These are phyloP conservation scores for Dipsacomyces acuminosporus DNA, from an alignment of 371 early-diverging fungal species.

Conservation along the genomic window DNA sequence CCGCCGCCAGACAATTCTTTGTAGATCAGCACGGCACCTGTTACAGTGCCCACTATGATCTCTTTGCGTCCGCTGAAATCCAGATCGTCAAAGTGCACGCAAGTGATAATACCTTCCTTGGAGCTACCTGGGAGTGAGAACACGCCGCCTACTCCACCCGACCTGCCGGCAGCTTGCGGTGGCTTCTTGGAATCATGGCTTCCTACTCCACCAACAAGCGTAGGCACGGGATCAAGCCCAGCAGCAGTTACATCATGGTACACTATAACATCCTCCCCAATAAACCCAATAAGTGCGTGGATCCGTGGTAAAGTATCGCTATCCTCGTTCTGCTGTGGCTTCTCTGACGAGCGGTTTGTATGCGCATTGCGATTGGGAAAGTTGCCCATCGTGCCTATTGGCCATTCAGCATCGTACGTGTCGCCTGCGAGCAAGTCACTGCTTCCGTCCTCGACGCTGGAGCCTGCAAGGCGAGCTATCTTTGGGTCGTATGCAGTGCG, in stretches of 20 bases:
- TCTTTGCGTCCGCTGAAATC: slow-evolving; percentile 70
- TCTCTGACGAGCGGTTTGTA: no score
- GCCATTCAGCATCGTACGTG: slow-evolving; percentile 29
- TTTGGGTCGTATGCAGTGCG: slow-evolving; percentile 33
- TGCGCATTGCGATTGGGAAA: slow-evolving; percentile 2
- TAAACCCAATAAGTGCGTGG: slow-evolving; percentile 38
- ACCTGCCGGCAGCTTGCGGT: slow-evolving; percentile 23
- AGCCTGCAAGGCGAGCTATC: slow-evolving; percentile 12
- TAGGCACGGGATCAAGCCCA: slow-evolving; percentile 43
- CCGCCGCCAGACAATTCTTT: slow-evolving; percentile 52
- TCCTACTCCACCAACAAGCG: slow-evolving; percentile 31
- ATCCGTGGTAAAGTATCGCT: slow-evolving; percentile 13
- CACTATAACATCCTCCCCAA: slow-evolving; percentile 39
- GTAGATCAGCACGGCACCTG: slow-evolving; percentile 67
- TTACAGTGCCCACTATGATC: slow-evolving; percentile 67
- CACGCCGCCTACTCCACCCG: slow-evolving; percentile 38
- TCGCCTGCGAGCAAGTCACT: slow-evolving; percentile 22
- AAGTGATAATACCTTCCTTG: slow-evolving; percentile 48
- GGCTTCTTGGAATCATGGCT: slow-evolving; percentile 23
- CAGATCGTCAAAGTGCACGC: slow-evolving; percentile 68
- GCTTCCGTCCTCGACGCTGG: not conserved
- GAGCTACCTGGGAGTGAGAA: slow-evolving; percentile 37
- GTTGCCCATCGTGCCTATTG: slow-evolving; percentile 22
- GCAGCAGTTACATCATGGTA: slow-evolving; percentile 41
- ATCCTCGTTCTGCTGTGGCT: no score